Evolutionary conservation across 176 grass and related monocot genomes (phyloP), one percentile per base, ranked within the genome.

Genomic region (Hordeum marinum): DNA sequence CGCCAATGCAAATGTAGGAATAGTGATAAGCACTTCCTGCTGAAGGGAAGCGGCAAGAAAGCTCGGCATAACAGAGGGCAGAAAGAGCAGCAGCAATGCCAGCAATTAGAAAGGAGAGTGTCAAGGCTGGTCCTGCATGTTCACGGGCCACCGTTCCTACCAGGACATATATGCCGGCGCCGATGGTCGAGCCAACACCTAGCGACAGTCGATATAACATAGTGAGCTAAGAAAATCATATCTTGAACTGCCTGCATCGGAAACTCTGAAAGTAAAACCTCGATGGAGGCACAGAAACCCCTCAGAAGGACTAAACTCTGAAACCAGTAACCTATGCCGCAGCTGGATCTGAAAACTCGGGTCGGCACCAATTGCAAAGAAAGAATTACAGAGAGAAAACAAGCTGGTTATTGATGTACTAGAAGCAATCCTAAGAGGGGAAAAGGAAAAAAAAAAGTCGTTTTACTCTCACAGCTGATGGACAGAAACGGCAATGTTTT

Each of bases 21-120:
- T 95, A 98, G 55, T 98, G 93, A 57, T 98, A 98, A 29, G 93
- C 95, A 58, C 95, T 98, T 72, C 95, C 93, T 15, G 93, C 91
- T 39, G 91, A 94, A 62, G 96, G 96, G 74, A 94, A 98, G 74
- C 93, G 91, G 86, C 96, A 93, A 41, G 96, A 87, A 57, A 98
- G 93, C 40, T 98, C 93, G 20, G 96, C 96, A 41, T 98, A 95
- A 67, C 91, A 95, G 69, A 95, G 57, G 1, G 96, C 96, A 59
- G 93, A 95, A 65, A 95, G 91, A 46, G 93, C 93, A 45, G 96
- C 89, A 43, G 96, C 85, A 6, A 98, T 76, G 18, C 89, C 96
- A 25, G 96, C 89, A 70, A 98, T 90, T 20, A 98, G 86, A 89
- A 98, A 98, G 64, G 91, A 98, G 58, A 94, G 25, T 1, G 89